phyloP scores from a whole-genome alignment of 2,329 filamentous ascomycete species.

The Aspergillus novofumigatus region DNA sequence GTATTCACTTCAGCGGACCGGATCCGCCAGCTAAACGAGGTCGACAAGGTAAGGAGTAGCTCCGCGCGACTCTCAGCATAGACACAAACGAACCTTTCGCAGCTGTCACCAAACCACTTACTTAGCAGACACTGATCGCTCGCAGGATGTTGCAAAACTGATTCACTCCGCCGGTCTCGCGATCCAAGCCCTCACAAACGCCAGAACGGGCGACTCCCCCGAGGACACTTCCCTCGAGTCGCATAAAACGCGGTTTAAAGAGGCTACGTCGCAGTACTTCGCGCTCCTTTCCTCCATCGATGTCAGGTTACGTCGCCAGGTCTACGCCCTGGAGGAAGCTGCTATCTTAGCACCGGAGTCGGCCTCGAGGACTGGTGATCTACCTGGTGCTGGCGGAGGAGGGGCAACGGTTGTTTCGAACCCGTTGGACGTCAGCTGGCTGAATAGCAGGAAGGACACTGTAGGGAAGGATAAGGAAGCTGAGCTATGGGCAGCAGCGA shows the following conservation, averaged over 20 bases:
- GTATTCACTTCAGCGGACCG: slow-evolving; percentile 70
- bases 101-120: not conserved
- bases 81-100: not conserved
- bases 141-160: slow-evolving; percentile 50
- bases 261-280: slow-evolving; percentile 59
- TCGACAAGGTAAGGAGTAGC: slow-evolving; percentile 58
- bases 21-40: slow-evolving; percentile 73
- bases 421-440: slow-evolving; percentile 77
- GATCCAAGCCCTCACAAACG: slow-evolving; percentile 59
- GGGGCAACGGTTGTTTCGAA: slow-evolving; percentile 40
- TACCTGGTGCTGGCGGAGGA: slow-evolving; percentile 24
- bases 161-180: slow-evolving; percentile 59
- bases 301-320: slow-evolving; percentile 69
- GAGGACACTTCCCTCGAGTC: slow-evolving; percentile 47
- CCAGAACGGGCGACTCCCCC: slow-evolving; percentile 32
- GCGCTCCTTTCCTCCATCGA: slow-evolving; percentile 68
- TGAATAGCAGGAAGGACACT: slow-evolving; percentile 80
- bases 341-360: slow-evolving; percentile 59
- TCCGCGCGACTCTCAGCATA: not conserved
- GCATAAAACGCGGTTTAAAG: slow-evolving; percentile 57
- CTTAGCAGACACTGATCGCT: not conserved
- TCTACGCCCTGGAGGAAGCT: slow-evolving; percentile 77
- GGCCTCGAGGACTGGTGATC: slow-evolving; percentile 28
- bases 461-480: slow-evolving; percentile 79
- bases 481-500: slow-evolving; percentile 67